Percentiles rank a stretch among this genome's conserved stretches.
Evolutionary conservation across 2,329 filamentous ascomycete species (phyloP).

Genomic region (Pseudogymnoascus sp.): DNA sequence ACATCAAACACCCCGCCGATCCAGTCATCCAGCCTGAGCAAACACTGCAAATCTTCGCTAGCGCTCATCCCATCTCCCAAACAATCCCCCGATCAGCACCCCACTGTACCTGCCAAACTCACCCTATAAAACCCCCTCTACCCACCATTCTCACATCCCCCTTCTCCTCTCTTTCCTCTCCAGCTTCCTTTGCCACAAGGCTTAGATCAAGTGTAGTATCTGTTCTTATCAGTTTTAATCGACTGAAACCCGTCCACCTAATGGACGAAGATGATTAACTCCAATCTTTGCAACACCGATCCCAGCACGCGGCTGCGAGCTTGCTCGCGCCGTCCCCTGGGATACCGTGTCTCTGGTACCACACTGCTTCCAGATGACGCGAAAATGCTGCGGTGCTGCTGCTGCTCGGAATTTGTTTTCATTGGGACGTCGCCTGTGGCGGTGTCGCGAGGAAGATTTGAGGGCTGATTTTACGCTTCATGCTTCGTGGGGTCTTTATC

Average conservation of each 20-base stretch:
- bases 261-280: background rate
- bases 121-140: background rate
- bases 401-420: background rate
- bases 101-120: background rate
- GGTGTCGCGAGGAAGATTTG: background rate
- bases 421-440: background rate
- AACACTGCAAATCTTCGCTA: background rate
- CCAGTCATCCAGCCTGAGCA: background rate
- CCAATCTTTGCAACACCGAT: background rate
- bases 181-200: background rate
- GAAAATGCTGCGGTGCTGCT: no score
- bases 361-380: background rate
- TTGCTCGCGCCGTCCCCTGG: background rate
- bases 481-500: background rate
- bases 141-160: background rate
- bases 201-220: slow-evolving; percentile 4
- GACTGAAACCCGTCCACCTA: background rate
- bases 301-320: background rate
- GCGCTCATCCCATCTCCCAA: background rate
- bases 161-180: background rate
- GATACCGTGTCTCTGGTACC: background rate
- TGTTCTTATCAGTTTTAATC: background rate
- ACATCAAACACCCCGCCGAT: background rate
- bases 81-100: background rate
- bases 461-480: background rate